Base-by-base conservation (phyloP, 306 rosid genomes). In the Cyclanthera cordifolia region DNA sequence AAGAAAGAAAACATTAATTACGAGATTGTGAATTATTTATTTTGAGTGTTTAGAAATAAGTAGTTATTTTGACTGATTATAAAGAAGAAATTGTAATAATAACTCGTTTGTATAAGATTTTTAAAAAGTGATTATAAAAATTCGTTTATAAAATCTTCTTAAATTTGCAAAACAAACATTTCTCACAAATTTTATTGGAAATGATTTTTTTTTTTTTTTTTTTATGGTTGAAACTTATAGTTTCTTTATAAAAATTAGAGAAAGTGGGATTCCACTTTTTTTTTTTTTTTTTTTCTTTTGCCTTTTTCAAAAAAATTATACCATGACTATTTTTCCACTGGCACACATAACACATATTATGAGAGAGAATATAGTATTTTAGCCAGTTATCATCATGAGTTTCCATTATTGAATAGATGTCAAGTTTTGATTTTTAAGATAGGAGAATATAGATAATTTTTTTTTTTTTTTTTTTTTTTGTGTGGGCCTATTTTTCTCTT, bases 321-420 rank as follows among this genome's bases (percentile, higher is more conserved):
- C 17, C 4, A 20, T 63, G 32, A 41, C 47, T 39, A 63, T 63
- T 63, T 20, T 37, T 41, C 69, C 69, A 63, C 69, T 63, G 48
- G 12, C 43, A 39, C 43, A 39, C 53, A 43, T 13, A 17, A 65
- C n/a, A 65, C 70, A 65, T 23, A 45, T 43, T 23, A 63, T 63
- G 53, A 64, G 6, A 66, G 54, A 46, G 19, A 10, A 37, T 20
- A 63, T 41, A 63, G 32, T 13, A 19, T 20, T 20, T 41, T 61
- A 64, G 70, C 21, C 8, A 64, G 53, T 64, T 43, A 64, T 43
- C 12, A 64, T 64, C 12, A 64, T 64, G 53, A 64, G 70, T 46
- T 66, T 21, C 53, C 11, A 14, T 65, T 23, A 65, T 12, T 43
- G 53, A 63, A 39, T 63, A 41, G 50, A 20, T 39, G 5, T 37